These are phyloP conservation scores for Psidium guajava DNA, from an alignment of 345 rosid genomes.

Conservation along the genomic window DNA sequence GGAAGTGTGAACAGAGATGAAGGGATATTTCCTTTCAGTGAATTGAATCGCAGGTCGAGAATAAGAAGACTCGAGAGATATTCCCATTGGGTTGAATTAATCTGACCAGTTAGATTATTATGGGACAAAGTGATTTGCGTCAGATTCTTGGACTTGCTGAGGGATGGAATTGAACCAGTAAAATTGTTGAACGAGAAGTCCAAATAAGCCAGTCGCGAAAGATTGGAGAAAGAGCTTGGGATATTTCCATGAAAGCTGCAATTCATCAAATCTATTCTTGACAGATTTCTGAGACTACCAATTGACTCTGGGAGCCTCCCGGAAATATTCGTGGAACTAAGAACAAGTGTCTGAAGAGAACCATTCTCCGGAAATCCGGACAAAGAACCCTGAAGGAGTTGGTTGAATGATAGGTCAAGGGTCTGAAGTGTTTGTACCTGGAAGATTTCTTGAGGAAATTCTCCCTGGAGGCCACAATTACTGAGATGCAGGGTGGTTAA, in stretches of 20 bases:
- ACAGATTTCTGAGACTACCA: conserved; percentile 3
- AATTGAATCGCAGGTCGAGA: no score
- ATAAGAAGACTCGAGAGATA: no score
- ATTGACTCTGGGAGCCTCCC: conserved; percentile 26
- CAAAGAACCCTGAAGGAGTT: conserved; percentile 11
- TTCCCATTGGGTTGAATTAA: neutral
- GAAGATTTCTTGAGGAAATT: conserved; percentile 17
- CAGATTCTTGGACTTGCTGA: conserved; percentile 4
- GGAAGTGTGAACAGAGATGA: no score
- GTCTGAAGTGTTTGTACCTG: conserved; percentile 7
- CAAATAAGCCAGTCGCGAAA: conserved; percentile 10
- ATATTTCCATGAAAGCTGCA: conserved; percentile 18
- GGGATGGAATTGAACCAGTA: conserved; percentile 19
- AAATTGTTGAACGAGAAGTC: conserved; percentile 19
- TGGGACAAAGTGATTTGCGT: neutral
- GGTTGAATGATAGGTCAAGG: conserved; percentile 1
- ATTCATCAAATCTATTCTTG: neutral
- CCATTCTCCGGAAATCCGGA: neutral
- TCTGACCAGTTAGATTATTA: conserved; percentile 6
- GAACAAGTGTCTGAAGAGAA: conserved; percentile 10
- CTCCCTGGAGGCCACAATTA: conserved; percentile 4
- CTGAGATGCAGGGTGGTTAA: neutral
- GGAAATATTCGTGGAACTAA: conserved; percentile 8
- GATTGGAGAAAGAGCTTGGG: conserved; percentile 10
- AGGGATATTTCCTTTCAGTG: no score